A percentile compares a stretch with the other conserved stretches of the same genome.
Conservation (phyloP, 2,329 filamentous ascomycete species). For the Penicillium fuscoglaucum region DNA sequence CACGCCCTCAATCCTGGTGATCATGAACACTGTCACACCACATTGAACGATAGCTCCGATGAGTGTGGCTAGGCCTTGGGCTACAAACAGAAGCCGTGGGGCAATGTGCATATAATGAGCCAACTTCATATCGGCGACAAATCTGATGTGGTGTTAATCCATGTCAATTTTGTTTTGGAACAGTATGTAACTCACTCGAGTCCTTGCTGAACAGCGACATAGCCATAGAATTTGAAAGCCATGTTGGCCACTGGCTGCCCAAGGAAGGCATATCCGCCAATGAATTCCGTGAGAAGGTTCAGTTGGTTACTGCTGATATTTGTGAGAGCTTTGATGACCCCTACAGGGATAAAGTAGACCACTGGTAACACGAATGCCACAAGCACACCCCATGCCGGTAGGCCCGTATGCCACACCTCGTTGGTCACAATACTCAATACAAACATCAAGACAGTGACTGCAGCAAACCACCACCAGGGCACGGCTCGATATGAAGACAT, state of each 20-base stretch:
- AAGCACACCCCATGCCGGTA: slow-evolving; percentile 50
- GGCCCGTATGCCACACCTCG: slow-evolving; percentile 47
- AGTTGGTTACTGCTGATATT: slow-evolving; percentile 52
- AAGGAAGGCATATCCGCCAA: slow-evolving; percentile 51
- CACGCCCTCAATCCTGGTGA: slow-evolving; percentile 48
- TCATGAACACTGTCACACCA: slow-evolving; percentile 51
- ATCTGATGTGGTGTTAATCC: slow-evolving; percentile 44
- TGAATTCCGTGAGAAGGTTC: slow-evolving; percentile 51
- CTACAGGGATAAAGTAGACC: slow-evolving; percentile 50
- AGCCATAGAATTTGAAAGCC: slow-evolving; percentile 73
- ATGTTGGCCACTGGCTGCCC: slow-evolving; percentile 52
- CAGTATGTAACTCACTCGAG: slow-evolving; percentile 40
- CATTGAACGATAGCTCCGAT: slow-evolving; percentile 52
- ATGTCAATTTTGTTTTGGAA: not conserved
- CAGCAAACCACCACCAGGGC: slow-evolving; percentile 50
- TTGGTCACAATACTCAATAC: slow-evolving; percentile 40
- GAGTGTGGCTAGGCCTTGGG: slow-evolving; percentile 53
- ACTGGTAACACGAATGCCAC: slow-evolving; percentile 48
- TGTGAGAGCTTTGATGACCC: slow-evolving; percentile 51
- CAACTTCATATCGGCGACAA: slow-evolving; percentile 67
- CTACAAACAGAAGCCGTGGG: slow-evolving; percentile 52
- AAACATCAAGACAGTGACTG: slow-evolving; percentile 41
- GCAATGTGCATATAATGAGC: slow-evolving; percentile 52
- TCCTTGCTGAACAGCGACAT: slow-evolving; percentile 65
- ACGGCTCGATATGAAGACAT: slow-evolving; percentile 44